A percentile compares a stretch with the other conserved stretches of the same genome.
Evolutionary conservation across 805 yeast species (phyloP).

Genomic region (Metschnikowia lochheadii): DNA sequence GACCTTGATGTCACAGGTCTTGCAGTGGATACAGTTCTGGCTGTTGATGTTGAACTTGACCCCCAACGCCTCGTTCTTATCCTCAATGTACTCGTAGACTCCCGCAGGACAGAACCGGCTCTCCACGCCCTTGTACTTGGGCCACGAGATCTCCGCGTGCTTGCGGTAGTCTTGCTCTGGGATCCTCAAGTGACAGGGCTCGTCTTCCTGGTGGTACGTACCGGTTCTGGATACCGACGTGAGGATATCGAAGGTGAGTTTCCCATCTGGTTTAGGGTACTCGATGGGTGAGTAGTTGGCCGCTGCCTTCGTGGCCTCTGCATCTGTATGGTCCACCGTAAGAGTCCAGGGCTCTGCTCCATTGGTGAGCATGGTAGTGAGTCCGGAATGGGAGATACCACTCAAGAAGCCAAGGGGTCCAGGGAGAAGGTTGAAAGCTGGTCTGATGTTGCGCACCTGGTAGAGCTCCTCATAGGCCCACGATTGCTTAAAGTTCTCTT

Average conservation of each 20-base stretch:
- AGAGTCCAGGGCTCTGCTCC: constrained; percentile 92
- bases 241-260: constrained; percentile 81
- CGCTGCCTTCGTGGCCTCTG: constrained; percentile 68
- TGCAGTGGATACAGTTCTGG: constrained; percentile 97
- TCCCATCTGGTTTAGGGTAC: constrained; percentile 96
- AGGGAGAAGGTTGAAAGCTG: constrained; percentile 63
- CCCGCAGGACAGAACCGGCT: constrained; percentile 97
- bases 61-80: constrained; percentile 52
- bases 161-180: constrained; percentile 56
- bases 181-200: constrained; percentile 75
- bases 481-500: constrained; percentile 60
- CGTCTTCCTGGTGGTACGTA: constrained; percentile 92
- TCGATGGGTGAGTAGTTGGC: constrained; percentile 62
- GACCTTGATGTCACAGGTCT: constrained; percentile 95
- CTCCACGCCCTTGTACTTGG: constrained; percentile 82
- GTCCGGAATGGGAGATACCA: constrained; percentile 80
- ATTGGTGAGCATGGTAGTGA: constrained; percentile 70
- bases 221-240: constrained; percentile 97
- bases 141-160: constrained; percentile 69
- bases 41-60: constrained; percentile 90
- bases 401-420: constrained; percentile 68
- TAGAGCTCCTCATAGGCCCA: constrained; percentile 85
- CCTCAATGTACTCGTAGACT: constrained; percentile 88
- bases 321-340: constrained; percentile 63
- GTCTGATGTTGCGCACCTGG: constrained; percentile 86